Conservation (phyloP, 139 green algal genomes). For the Closterium sp. region DNA sequence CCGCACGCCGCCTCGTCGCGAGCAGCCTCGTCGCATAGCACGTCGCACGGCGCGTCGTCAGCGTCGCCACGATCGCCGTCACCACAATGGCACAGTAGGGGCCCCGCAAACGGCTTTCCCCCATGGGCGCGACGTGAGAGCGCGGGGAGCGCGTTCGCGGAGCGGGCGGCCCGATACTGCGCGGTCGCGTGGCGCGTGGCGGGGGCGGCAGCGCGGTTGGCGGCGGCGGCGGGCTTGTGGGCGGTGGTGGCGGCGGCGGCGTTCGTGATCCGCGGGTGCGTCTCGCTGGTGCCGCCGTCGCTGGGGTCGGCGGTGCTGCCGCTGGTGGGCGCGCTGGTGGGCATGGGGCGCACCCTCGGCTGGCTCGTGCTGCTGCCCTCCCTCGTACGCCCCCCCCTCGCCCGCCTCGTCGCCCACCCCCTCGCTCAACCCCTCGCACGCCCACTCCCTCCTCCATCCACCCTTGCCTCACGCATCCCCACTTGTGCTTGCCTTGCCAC, state of each 20-base stretch:
- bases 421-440: too few relatives aligned
- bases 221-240: too few relatives aligned
- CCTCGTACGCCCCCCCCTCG: not conserved
- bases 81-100: not conserved
- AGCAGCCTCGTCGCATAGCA: not conserved
- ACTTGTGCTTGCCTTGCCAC: not conserved
- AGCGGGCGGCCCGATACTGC: not conserved
- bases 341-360: too few relatives aligned
- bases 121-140: not conserved
- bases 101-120: not conserved
- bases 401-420: too few relatives aligned
- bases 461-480: not conserved
- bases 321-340: too few relatives aligned
- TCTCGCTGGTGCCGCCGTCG: too few relatives aligned
- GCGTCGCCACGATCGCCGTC: not conserved
- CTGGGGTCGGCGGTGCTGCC: too few relatives aligned
- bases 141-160: not conserved
- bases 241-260: too few relatives aligned
- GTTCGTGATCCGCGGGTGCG: too few relatives aligned
- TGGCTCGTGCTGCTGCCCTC: not conserved
- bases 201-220: not conserved
- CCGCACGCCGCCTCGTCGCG: not conserved
- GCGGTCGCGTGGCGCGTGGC: not conserved
- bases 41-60: not conserved
- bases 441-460: too few relatives aligned